Evolutionary conservation across 2,329 filamentous ascomycete species (phyloP).

Genomic region (Capronia coronata): DNA sequence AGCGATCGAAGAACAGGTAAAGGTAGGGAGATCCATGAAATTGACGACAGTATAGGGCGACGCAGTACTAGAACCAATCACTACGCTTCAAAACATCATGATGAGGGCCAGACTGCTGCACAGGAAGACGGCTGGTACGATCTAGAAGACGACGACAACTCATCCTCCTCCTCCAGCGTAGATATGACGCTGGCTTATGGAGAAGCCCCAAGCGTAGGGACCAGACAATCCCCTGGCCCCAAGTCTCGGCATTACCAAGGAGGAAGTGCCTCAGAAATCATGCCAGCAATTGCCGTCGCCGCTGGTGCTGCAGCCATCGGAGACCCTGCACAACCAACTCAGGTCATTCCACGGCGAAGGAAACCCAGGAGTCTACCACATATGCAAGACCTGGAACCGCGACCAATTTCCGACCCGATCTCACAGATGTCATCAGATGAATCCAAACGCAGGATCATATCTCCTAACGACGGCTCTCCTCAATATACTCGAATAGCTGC

Average conservation of each 20-base stretch:
- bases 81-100: conserved; percentile 9
- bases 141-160: conserved; percentile 48
- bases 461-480: neutral
- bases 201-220: conserved; percentile 35
- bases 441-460: neutral
- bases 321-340: too few relatives aligned
- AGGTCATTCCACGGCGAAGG: too few relatives aligned
- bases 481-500: conserved; percentile 21
- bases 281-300: too few relatives aligned
- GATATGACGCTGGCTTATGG: conserved; percentile 59
- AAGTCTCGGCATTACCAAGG: too few relatives aligned
- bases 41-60: conserved; percentile 22
- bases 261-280: too few relatives aligned
- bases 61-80: neutral
- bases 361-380: conserved; percentile 54
- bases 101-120: conserved; percentile 17
- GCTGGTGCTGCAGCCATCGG: conserved; percentile 32
- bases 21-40: conserved; percentile 20
- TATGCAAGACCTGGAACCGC: conserved; percentile 50
- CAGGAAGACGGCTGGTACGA: conserved; percentile 56
- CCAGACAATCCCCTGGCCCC: too few relatives aligned
- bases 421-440: neutral
- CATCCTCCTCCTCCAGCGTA: conserved; percentile 42
- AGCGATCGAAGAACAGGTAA: conserved; percentile 24
- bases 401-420: conserved; percentile 17